These are phyloP conservation scores for Candida multigemmis DNA, from an alignment of 805 yeast species.

Conservation along the genomic window DNA sequence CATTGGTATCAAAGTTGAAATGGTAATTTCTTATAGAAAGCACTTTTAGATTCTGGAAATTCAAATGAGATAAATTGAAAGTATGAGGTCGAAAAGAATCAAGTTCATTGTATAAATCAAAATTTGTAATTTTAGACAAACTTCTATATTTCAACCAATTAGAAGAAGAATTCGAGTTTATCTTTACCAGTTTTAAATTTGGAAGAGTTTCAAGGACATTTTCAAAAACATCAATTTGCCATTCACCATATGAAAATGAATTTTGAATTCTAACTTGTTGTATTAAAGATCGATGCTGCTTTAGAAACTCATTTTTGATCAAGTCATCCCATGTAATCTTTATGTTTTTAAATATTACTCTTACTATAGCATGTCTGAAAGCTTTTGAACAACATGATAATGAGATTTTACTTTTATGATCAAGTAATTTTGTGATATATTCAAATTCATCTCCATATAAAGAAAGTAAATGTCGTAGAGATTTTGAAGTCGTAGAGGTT, in stretches of 20 bases:
- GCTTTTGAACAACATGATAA: constrained; percentile 8
- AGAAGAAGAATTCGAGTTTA: constrained; percentile 28
- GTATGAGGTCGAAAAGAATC: constrained; percentile 11
- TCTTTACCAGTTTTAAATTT: constrained; percentile 10
- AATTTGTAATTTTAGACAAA: constrained; percentile 7
- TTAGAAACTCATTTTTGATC: constrained; percentile 4
- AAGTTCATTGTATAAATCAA: constrained; percentile 18
- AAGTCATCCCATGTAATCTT: constrained; percentile 18
- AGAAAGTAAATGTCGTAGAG: too few species aligned
- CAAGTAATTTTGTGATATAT: too few species aligned
- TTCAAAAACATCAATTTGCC: constrained; percentile 22
- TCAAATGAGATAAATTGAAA: constrained; percentile 37
- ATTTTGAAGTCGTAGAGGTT: too few species aligned
- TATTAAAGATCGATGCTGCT: constrained; percentile 6
- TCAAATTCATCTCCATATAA: too few species aligned
- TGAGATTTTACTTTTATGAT: constrained; percentile 6
- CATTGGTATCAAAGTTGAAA: constrained; percentile 28
- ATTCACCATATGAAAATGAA: constrained; percentile 24
- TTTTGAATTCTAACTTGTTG: constrained; percentile 18
- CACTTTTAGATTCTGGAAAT: constrained; percentile 20
- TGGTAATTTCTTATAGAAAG: constrained; percentile 32
- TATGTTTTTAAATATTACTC: constrained; percentile 11
- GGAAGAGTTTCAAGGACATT: constrained; percentile 12
- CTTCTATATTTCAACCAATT: constrained; percentile 32
- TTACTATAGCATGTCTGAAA: constrained; percentile 10